Percentiles rank a stretch among this genome's conserved stretches.
phyloP scores from a whole-genome alignment of 75 land plant genomes.

The Pseudotsuga menziesii region DNA sequence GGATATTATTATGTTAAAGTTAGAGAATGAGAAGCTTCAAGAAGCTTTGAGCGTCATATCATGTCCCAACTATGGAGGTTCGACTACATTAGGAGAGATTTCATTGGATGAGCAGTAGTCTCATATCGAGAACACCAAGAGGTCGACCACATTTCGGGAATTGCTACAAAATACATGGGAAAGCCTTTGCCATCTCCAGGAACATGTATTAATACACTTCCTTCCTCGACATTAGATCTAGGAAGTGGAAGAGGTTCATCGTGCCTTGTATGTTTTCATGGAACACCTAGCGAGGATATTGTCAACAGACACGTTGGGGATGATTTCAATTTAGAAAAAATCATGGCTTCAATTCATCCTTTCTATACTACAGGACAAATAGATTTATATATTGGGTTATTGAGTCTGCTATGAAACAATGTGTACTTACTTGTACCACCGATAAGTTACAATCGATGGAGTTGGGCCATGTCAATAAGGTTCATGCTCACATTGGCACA shows the following conservation, averaged over 20 bases:
- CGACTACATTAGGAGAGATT: slow-evolving; percentile 19
- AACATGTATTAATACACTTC: background rate
- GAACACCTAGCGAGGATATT: background rate
- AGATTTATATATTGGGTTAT: too few relatives aligned
- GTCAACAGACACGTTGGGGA: slow-evolving; percentile 12
- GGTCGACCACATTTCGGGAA: slow-evolving; percentile 17
- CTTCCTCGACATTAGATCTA: background rate
- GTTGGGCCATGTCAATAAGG: too few relatives aligned
- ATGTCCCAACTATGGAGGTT: slow-evolving; percentile 27
- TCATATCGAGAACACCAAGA: slow-evolving; percentile 25
- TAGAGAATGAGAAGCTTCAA: slow-evolving; percentile 24
- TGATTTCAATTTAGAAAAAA: too few relatives aligned
- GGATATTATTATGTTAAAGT: slow-evolving; percentile 14
- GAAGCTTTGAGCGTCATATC: slow-evolving; percentile 15
- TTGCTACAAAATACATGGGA: slow-evolving; percentile 19
- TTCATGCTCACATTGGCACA: too few relatives aligned
- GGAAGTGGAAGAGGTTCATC: background rate
- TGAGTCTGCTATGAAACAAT: too few relatives aligned
- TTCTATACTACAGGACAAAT: too few relatives aligned
- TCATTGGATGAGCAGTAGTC: slow-evolving; percentile 27
- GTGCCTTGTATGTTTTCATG: slow-evolving; percentile 4
- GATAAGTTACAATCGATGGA: too few relatives aligned
- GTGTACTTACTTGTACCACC: too few relatives aligned
- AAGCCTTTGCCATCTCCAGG: background rate
- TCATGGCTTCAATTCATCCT: too few relatives aligned